A percentile compares a stretch with the other conserved stretches of the same genome.
phyloP scores from a whole-genome alignment of 108 stramenopile species.

The Nitzschia inconspicua region DNA sequence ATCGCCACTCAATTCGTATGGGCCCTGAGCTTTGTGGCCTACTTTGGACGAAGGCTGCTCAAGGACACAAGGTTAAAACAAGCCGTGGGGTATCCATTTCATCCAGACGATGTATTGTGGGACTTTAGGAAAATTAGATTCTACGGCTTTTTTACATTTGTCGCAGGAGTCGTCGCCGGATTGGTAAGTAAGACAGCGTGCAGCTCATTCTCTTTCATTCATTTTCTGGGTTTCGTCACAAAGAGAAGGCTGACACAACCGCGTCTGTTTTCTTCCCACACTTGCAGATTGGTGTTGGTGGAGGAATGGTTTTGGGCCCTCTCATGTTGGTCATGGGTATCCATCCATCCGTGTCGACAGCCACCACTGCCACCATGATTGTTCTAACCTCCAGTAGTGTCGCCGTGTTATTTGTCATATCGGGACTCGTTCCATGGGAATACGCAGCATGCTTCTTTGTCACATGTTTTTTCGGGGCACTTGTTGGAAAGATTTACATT shows the following conservation, averaged over 20 bases:
- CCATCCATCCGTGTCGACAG: slow-evolving; percentile 61
- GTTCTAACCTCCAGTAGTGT: slow-evolving; percentile 67
- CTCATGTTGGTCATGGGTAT: slow-evolving; percentile 73
- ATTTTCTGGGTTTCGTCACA: too few relatives aligned
- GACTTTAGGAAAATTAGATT: slow-evolving; percentile 36
- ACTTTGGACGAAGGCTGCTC: slow-evolving; percentile 44
- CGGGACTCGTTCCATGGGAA: slow-evolving; percentile 56
- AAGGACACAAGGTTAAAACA: slow-evolving; percentile 31
- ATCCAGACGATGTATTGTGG: slow-evolving; percentile 56
- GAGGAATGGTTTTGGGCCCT: slow-evolving; percentile 75
- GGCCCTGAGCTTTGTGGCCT: slow-evolving; percentile 49
- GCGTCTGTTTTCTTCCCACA: too few relatives aligned
- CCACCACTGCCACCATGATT: slow-evolving; percentile 74
- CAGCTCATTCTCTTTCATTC: too few relatives aligned
- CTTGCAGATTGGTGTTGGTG: slow-evolving; percentile 79
- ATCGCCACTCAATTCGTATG: slow-evolving; percentile 56
- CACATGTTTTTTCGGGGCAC: slow-evolving; percentile 57
- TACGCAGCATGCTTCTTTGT: slow-evolving; percentile 65
- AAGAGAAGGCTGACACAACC: too few relatives aligned
- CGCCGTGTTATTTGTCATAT: slow-evolving; percentile 63
- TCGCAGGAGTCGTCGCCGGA: slow-evolving; percentile 68
- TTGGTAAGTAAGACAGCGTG: too few relatives aligned
- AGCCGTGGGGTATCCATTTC: slow-evolving; percentile 51
- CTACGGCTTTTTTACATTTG: slow-evolving; percentile 55
- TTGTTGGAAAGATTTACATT: slow-evolving; percentile 60